A percentile compares a stretch with the other conserved stretches of the same genome.
Evolutionary conservation across 495 filamentous ascomycete genomes (phyloP).

Genomic region (Friedmanniomyces simplex): DNA sequence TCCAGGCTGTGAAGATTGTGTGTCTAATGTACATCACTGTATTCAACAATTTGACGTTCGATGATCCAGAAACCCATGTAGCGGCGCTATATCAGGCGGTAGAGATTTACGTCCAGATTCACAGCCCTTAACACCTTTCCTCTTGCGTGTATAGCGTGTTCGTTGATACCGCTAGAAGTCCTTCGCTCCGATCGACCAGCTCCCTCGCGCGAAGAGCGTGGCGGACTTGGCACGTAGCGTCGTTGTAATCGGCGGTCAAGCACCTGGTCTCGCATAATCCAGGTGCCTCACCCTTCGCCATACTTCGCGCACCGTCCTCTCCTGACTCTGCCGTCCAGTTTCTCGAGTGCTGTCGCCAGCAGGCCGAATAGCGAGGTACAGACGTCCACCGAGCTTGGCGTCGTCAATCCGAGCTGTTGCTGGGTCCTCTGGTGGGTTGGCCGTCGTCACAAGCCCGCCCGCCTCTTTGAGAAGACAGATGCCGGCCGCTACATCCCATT

Average conservation of each 20-base stretch:
- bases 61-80: too few relatives aligned
- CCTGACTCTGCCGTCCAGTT: constrained; percentile 51
- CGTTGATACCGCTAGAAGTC: too few relatives aligned
- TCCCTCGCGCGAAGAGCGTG: too few relatives aligned
- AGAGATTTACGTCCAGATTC: too few relatives aligned
- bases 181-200: too few relatives aligned
- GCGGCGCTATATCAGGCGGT: too few relatives aligned
- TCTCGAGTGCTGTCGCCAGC: constrained; percentile 50
- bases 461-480: constrained; percentile 48
- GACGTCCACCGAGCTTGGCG: constrained; percentile 47
- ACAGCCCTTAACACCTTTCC: too few relatives aligned
- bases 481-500: constrained; percentile 44
- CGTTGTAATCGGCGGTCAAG: too few relatives aligned
- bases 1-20: constrained; percentile 1
- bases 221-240: too few relatives aligned
- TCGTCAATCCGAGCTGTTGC: constrained; percentile 46
- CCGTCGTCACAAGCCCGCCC: constrained; percentile 56
- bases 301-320: constrained; percentile 55
- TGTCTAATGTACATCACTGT: too few relatives aligned
- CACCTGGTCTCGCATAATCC: constrained; percentile 50
- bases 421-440: constrained; percentile 49
- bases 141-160: too few relatives aligned
- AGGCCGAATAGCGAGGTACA: constrained; percentile 57
- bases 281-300: constrained; percentile 53
- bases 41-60: too few relatives aligned